Base-by-base conservation (phyloP, 495 filamentous ascomycete species). In the Pyrenula massariospora region DNA sequence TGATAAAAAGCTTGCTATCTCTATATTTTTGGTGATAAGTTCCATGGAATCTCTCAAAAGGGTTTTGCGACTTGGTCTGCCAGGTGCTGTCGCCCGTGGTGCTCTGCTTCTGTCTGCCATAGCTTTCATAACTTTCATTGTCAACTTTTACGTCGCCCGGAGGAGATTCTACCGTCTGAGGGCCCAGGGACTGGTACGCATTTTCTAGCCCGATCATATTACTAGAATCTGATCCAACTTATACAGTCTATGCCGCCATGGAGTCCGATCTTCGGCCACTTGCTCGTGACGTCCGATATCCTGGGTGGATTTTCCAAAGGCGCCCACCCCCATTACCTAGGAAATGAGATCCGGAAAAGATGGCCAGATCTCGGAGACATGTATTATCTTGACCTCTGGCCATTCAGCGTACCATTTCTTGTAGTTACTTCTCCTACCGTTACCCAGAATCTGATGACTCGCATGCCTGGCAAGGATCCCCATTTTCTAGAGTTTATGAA, bases 381-480 rank as follows among this genome's bases (percentile, higher is more conserved):
- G 54, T 70, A 63, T 55, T 70, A 68, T 53, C 10, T 73, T 11
- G 71, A 74, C 31, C 50, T 60, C 1, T 72, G 63, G 60, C 71
- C 71, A n/a, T 50, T 71, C 22, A 50, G 53, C 15, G 49, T 54
- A 10, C 58, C 62, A 2, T 60, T 78, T 53, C 53, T 73, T 10
- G 50, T 78, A 8, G 59, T 81, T 22, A 57, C 61, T 24, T 68
- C 69, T 60, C 72, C 80, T 50, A 56, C 59, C 2, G 52, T 63
- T n/a, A 54, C 57, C 24, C 54, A 56, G 24, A 60, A 58, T 19
- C 53, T 67, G 8, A 70, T 50, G 52, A 66, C 21, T 64, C 53
- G 2, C 57, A 48, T 47, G 61, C 24, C 58, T 49, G 53, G 56
- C n/a, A 68, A 67, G 24, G 62, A 66, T 57, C 10, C 52, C 1